Evolutionary conservation across 1,284 basidiomycete genomes (phyloP), one percentile per base, ranked within the genome.

Genomic region (Inonotus hispidus): DNA sequence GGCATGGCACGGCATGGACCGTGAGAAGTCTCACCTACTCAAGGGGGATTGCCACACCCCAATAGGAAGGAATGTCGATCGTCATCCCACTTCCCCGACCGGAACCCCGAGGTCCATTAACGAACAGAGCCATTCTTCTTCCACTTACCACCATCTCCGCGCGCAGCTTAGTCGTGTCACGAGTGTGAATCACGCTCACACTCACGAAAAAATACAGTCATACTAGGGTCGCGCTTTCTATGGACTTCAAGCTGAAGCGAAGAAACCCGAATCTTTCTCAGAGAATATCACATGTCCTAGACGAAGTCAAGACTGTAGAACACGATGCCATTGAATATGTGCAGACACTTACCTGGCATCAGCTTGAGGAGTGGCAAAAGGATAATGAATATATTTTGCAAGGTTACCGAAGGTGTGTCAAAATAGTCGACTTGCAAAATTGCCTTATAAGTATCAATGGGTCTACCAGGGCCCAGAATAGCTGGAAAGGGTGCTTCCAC

Each of bases 311-410:
- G 32, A 35, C 45, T 3, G 60, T 43, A 21, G 63, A 59, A 35
- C 49, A 61, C 32, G 53, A 61, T 2, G 55, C 52, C 29, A 37
- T 62, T n/a, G 63, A 64, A 21, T 53, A 46, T 14, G 56, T 59
- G 35, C 65, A 65, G 65, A 86, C 82, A 16, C 67, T 87, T 56
- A 75, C 74, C n/a, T 89, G 84, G 82, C 63, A 73, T n/a, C 83
- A 87, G 60, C 75, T 88, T 54, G 81, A 83, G 53, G 78, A 79
- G 41, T 90, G 86, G 87, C 84, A 84, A 70, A 79, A 74, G 65
- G 88, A 93, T 72, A 93, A 93, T 67, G 86, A 89, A 65, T 88
- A 82, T 69, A 89, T 93, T 65, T 59, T 83, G 63, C 75, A 72
- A 25, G 92, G 92, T 2, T 93, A 93, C 71, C 77, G 91, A 70